Base-by-base conservation (phyloP, 306 rosid genomes). In the Adenanthera pavonina region DNA sequence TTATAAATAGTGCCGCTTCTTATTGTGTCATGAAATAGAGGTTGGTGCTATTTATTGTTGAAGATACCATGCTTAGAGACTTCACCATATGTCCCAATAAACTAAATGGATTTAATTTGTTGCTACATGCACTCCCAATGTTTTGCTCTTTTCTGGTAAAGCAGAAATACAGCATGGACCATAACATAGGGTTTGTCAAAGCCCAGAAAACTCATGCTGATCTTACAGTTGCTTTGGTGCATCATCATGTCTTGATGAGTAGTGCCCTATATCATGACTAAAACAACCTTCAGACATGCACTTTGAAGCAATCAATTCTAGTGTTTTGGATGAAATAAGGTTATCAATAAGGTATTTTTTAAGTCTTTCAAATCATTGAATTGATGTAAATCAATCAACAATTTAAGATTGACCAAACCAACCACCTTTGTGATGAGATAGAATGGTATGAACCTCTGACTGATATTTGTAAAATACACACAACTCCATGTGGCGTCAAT, bases 171-270 rank as follows among this genome's bases (percentile, higher is more conserved):
- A 40, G 41, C 30, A 65, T 0, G 34, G 47, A 64, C 69, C 67
- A 15, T 40, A 51, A 73, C 40, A 8, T 72, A 46, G 35, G 5
- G 40, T 49, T 81, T 34, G 20, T 64, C 68, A 64, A 57, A 40
- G 36, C 68, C 40, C 6, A 81, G 38, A 81, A 80, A 62, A 59
- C 16, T 59, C 66, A 59, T 47, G 62, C 30, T 52, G n/a, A 64
- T 64, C 46, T 15, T 25, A 60, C 7, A 47, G 19, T 11, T 44
- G 38, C 52, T 41, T 53, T 69, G 60, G 48, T 41, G 36, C 33
- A 9, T 11, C 47, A 30, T 11, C 41, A 46, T 20, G 53, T 15
- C 46, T 20, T 72, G 54, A 30, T 30, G 16, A n/a, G n/a, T n/a
- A 66, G 16, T 43, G 43, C 33, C 62, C 35, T 34, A 52, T 17